Evolutionary conservation across 2,329 filamentous ascomycete genomes (phyloP), one percentile per base, ranked within the genome.

Genomic region (Elsinoe fawcettii): DNA sequence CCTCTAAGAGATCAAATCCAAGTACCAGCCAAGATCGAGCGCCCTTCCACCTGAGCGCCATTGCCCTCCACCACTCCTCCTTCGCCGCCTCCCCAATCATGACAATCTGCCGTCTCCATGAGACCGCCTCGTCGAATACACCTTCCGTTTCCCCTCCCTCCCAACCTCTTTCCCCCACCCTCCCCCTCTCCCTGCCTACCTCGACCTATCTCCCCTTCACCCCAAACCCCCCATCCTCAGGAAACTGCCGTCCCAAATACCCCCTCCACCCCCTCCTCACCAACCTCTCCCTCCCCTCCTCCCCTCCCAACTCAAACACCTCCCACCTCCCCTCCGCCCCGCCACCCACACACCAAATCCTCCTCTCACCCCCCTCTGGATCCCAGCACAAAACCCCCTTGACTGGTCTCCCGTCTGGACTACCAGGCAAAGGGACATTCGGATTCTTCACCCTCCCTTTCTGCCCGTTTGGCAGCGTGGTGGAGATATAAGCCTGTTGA

Each of bases 371-470:
- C 5, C 53, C 51, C 8, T 59, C 55, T 2, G 65, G 63, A 30
- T 64, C 65, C 90, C 95, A 97, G 1, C 90, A 90, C 58, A 96
- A 80, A 6, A 93, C 74, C 0, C 93, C 93, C 69, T 95, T 96
- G 9, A 84, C 80, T 12, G 90, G 85, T 53, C 83, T 71, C 7
- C 77, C 77, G 43, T 77, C 73, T 0, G 80, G 76, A 46, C 79
- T 74, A 14, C 77, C 77, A 2, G 80, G 75, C 20, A 80, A 74
- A 14, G 77, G 76, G 2, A 76, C 67, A 32, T 73, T 71, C 5
- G 64, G 59, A 22, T 66, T 67, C 41, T 60, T 64, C 11, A 70
- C 64, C 27, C 63, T 61, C 57, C 63, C 66, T 18, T 62, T 64
- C 46, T 59, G 63, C 27, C 74, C 70, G 2, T 70, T 72, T 1